phyloP scores from a whole-genome alignment of 2,329 filamentous ascomycete genomes.

The Blastomyces emzantsi region DNA sequence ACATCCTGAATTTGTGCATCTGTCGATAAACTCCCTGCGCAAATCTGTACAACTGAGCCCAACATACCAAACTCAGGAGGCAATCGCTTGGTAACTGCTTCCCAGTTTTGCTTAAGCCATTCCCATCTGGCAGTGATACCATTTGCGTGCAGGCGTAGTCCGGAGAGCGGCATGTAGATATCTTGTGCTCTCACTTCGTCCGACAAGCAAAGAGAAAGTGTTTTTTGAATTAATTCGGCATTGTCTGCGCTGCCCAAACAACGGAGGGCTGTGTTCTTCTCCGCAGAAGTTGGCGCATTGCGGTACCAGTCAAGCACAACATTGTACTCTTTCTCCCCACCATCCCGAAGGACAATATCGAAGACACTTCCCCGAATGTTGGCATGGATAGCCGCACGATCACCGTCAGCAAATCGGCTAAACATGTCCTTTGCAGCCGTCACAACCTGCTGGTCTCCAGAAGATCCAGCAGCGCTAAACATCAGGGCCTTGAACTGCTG shows the following conservation, averaged over 20 bases:
- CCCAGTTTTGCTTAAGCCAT: slow-evolving; percentile 86
- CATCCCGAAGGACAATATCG: slow-evolving; percentile 71
- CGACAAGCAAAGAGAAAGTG: slow-evolving; percentile 64
- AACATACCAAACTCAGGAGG: slow-evolving; percentile 83
- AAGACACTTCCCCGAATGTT: slow-evolving; percentile 86
- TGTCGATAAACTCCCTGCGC: slow-evolving; percentile 70
- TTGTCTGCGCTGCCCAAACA: slow-evolving; percentile 69
- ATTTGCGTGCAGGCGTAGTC: slow-evolving; percentile 64
- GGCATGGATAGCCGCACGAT: slow-evolving; percentile 74
- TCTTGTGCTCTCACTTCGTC: slow-evolving; percentile 89
- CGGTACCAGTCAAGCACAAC: slow-evolving; percentile 66
- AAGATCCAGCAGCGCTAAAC: slow-evolving; percentile 73
- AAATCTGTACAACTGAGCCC: slow-evolving; percentile 72
- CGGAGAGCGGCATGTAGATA: slow-evolving; percentile 77
- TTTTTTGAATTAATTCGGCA: slow-evolving; percentile 70
- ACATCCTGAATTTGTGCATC: slow-evolving; percentile 66
- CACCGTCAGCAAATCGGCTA: slow-evolving; percentile 68
- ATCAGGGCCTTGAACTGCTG: slow-evolving; percentile 92
- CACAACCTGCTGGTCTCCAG: slow-evolving; percentile 69
- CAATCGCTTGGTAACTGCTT: slow-evolving; percentile 67
- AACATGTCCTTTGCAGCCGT: slow-evolving; percentile 85
- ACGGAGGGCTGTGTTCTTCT: slow-evolving; percentile 85
- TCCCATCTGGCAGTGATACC: slow-evolving; percentile 72
- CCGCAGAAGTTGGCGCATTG: slow-evolving; percentile 66
- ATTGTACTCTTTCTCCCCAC: slow-evolving; percentile 80